Conservation (phyloP, 2,329 filamentous ascomycete genomes). For the Teratosphaeria destructans region DNA sequence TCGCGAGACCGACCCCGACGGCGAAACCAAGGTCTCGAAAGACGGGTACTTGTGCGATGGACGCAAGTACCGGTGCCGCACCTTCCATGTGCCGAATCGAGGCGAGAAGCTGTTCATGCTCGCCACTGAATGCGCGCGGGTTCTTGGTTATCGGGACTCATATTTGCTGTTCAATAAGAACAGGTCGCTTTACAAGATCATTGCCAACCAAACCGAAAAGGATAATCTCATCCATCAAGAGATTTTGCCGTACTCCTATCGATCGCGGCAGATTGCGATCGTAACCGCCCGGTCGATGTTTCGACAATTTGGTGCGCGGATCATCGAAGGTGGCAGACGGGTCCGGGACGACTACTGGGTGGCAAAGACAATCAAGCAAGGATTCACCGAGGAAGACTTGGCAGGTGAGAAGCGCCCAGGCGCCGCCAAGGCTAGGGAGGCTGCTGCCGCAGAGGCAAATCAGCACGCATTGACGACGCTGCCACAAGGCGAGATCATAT, state of each 20-base stretch:
- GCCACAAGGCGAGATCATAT: conserved; percentile 77
- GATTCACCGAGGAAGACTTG: conserved; percentile 92
- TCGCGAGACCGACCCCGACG: conserved; percentile 82
- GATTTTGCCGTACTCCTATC: conserved; percentile 91
- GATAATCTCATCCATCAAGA: conserved; percentile 92
- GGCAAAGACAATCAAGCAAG: conserved; percentile 90
- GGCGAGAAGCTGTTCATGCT: conserved; percentile 97
- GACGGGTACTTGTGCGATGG: conserved; percentile 73
- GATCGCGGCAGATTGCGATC: conserved; percentile 96
- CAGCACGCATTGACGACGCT: conserved; percentile 47
- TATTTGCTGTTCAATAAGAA: conserved; percentile 99
- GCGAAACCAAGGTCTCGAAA: conserved; percentile 83
- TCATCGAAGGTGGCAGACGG: conserved; percentile 78
- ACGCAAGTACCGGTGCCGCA: conserved; percentile 84
- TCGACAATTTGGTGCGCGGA: conserved; percentile 88
- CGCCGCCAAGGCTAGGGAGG: conserved; percentile 77
- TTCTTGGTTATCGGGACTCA: conserved; percentile 91
- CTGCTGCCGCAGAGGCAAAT: conserved; percentile 49
- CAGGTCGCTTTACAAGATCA: conserved; percentile 91
- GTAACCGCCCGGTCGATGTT: conserved; percentile 98
- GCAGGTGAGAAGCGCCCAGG: conserved; percentile 94
- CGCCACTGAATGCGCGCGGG: conserved; percentile 89
- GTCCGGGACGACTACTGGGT: conserved; percentile 99
- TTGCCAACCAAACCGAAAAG: conserved; percentile 90
- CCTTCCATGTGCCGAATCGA: conserved; percentile 82